These are phyloP conservation scores for Fusarium beomiforme DNA, from an alignment of 2,329 filamentous ascomycete genomes.

Conservation along the genomic window DNA sequence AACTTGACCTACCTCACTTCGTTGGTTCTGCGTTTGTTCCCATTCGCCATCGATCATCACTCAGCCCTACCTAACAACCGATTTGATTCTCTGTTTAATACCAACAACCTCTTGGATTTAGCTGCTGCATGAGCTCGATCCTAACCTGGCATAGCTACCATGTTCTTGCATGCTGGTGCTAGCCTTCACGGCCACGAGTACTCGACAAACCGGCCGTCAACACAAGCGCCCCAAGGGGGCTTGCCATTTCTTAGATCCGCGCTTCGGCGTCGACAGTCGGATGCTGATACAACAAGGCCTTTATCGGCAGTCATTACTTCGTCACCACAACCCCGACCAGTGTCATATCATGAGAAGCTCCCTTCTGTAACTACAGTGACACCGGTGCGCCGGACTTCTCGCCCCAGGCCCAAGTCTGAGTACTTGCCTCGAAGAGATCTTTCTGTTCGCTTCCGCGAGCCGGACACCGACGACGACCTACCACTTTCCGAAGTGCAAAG, in stretches of 20 bases:
- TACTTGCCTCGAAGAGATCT: slow-evolving; percentile 52
- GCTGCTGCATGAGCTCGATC: slow-evolving; percentile 35
- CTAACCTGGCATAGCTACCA: slow-evolving; percentile 45
- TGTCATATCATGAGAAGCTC: slow-evolving; percentile 42
- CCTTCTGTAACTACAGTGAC: slow-evolving; percentile 21
- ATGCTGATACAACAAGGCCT: slow-evolving; percentile 40
- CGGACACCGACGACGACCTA: slow-evolving; percentile 45
- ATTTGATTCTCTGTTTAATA: neutral
- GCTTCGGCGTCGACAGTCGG: slow-evolving; percentile 47
- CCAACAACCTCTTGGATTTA: neutral
- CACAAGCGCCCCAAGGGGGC: slow-evolving; percentile 48
- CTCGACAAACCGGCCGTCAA: slow-evolving; percentile 52
- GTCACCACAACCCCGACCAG: slow-evolving; percentile 29
- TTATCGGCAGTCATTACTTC: slow-evolving; percentile 21
- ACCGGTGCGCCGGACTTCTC: slow-evolving; percentile 34
- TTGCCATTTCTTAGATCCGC: slow-evolving; percentile 56
- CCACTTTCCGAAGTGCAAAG: slow-evolving; percentile 44
- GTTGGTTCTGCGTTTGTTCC: neutral
- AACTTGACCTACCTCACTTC: slow-evolving; percentile 16
- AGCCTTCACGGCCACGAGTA: slow-evolving; percentile 70
- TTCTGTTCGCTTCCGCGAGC: slow-evolving; percentile 58
- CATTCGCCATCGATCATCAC: neutral
- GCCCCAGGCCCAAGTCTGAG: slow-evolving; percentile 51
- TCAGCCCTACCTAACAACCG: neutral
- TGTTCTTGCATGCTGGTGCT: slow-evolving; percentile 69